Evolutionary conservation across 768 basidiomycete species (phyloP), one percentile per base, ranked within the genome.

Genomic region (Termitomyces sp.): DNA sequence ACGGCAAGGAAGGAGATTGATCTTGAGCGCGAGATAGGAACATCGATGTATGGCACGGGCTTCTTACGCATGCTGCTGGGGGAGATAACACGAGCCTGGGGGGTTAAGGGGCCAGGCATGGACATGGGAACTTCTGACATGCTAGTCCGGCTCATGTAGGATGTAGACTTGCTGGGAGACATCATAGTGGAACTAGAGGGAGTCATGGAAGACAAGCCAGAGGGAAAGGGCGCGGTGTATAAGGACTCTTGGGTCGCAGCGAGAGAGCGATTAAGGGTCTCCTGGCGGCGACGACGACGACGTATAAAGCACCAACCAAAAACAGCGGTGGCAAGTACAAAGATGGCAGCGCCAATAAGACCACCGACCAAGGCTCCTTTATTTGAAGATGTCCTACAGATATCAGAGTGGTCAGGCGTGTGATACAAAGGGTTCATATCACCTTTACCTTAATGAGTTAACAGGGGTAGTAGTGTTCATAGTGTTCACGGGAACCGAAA

Each of bases 281-380:
- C 53, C 37, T 66, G 53, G 22, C 61, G 58, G 13, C 55, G 61
- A 37, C 60, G 63, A 22, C 63, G 65, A n/a, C 66, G 61, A 20
- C 60, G 65, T 37, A 63, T 34, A 31, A 60, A 22, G 42, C 59
- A 57, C 57, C 53, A 66, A 13, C 54, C 41, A 12, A 61, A 9
- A 11, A 68, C 39, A 18, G 58, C 60, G 5, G 61, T 31, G n/a
- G 47, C 56, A n/a, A 64, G 58, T 11, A 67, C 34, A 30, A 63
- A 7, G 31, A 62, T 58, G 13, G 62, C 62, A 52, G 57, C 67
- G 37, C 63, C 61, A 20, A 65, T 54, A 31, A 37, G 24, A n/a
- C 65, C 67, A 8, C 65, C 67, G 7, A 63, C 51, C n/a, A 65
- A 27, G 15, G 65, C 63, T 22, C 37, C 49, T 31, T 27, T 34